A percentile compares a stretch with the other conserved stretches of the same genome.
phyloP scores from a whole-genome alignment of 495 filamentous ascomycete species.

The Sordaria brevicollis region DNA sequence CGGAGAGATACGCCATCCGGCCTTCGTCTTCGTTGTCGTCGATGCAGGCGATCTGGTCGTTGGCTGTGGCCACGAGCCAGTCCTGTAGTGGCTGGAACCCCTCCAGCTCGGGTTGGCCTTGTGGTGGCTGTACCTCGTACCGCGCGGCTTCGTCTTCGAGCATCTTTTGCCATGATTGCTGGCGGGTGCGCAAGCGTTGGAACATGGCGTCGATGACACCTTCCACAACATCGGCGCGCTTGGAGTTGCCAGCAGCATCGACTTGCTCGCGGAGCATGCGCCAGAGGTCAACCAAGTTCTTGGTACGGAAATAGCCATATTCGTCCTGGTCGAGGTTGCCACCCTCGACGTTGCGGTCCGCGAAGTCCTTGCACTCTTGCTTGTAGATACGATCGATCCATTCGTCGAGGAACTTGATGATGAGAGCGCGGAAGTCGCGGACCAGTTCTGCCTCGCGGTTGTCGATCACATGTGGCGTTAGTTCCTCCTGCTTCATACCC shows the following conservation, averaged over 20 bases:
- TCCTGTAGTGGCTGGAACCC: conserved; percentile 75
- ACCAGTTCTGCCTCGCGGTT: conserved; percentile 80
- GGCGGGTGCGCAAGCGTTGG: conserved; percentile 66
- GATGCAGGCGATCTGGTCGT: conserved; percentile 96
- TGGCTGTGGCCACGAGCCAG: conserved; percentile 93
- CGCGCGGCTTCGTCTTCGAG: conserved; percentile 76
- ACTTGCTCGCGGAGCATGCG: conserved; percentile 92
- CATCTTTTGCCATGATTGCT: conserved; percentile 75
- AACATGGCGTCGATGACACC: conserved; percentile 94
- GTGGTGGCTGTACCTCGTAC: conserved; percentile 36
- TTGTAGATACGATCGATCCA: conserved; percentile 90
- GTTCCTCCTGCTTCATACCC: conserved; percentile 59
- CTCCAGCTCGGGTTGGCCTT: conserved; percentile 52
- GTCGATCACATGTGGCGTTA: conserved; percentile 76
- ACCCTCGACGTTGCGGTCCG: conserved; percentile 58
- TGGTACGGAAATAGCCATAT: conserved; percentile 79
- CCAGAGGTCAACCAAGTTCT: conserved; percentile 89
- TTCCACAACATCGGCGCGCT: conserved; percentile 77
- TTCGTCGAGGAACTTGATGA: conserved; percentile 89
- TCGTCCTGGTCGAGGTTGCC: conserved; percentile 72
- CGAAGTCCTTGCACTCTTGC: conserved; percentile 69
- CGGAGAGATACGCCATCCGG: conserved; percentile 63
- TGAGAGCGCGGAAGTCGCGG: conserved; percentile 84
- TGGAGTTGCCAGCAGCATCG: conserved; percentile 65
- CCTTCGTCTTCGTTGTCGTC: conserved; percentile 71